Evolutionary conservation across 148 eudicot genomes (phyloP).

Genomic region (Amaranthus palmeri): DNA sequence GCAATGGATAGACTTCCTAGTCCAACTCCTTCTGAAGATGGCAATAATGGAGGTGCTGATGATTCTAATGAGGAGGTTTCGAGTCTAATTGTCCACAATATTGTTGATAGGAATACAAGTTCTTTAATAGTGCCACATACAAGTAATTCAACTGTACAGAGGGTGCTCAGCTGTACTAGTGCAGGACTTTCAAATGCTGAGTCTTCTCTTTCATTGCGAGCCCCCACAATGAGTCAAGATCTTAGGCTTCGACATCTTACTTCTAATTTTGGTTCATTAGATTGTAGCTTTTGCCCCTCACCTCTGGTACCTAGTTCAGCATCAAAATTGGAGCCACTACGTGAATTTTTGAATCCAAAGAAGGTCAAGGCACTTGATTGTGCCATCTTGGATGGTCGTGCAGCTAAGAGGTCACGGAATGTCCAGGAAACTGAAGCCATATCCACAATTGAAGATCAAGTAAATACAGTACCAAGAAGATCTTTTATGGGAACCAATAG

Average conservation of each 20-base stretch:
- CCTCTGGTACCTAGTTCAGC: conserved; percentile 26
- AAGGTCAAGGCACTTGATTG: conserved; percentile 46
- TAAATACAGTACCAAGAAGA: conserved; percentile 26
- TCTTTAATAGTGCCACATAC: conserved; percentile 24
- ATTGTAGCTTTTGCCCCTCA: conserved; percentile 27
- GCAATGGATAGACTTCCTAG: conserved; percentile 75
- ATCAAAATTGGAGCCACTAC: conserved; percentile 38
- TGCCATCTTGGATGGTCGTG: conserved; percentile 45
- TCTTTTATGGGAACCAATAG: conserved; percentile 38
- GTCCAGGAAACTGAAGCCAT: conserved; percentile 28
- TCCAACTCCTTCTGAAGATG: conserved; percentile 92
- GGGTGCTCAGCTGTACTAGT: conserved; percentile 28
- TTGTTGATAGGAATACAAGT: conserved; percentile 23
- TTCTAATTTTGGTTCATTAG: conserved; percentile 31
- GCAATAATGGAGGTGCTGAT: conserved; percentile 44
- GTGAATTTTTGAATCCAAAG: conserved; percentile 31
- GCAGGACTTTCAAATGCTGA: conserved; percentile 26
- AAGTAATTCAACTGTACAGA: conserved; percentile 34
- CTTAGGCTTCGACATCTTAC: conserved; percentile 71
- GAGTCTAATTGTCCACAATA: conserved; percentile 32
- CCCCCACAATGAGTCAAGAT: conserved; percentile 64
- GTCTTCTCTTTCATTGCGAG: conserved; percentile 29
- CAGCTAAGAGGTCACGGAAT: conserved; percentile 55
- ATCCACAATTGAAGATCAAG: conserved; percentile 14
- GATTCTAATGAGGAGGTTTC: conserved; percentile 66